A percentile compares a stretch with the other conserved stretches of the same genome.
Evolutionary conservation across 1,284 basidiomycete genomes (phyloP).

Genomic region (Pterula multifida): DNA sequence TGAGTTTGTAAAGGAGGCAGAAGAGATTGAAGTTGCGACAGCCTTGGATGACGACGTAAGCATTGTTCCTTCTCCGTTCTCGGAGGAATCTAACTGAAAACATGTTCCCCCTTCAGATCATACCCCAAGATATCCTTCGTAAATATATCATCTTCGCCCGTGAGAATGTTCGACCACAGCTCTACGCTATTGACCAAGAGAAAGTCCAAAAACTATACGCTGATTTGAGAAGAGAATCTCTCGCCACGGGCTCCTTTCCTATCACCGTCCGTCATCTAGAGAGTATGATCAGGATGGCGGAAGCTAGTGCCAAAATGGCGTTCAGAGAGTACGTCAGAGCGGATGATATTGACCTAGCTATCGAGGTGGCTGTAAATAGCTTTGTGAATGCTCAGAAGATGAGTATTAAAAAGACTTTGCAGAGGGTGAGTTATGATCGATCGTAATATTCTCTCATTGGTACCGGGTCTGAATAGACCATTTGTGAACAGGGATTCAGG

Average conservation of each 20-base stretch:
- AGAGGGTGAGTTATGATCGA: slow-evolving; percentile 56
- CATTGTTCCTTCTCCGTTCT: slow-evolving; percentile 8
- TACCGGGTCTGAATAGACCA: background rate
- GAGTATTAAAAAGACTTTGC: slow-evolving; percentile 95
- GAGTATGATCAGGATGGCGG: slow-evolving; percentile 98
- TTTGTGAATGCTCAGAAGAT: slow-evolving; percentile 97
- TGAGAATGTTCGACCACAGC: slow-evolving; percentile 84
- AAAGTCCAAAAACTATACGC: slow-evolving; percentile 91
- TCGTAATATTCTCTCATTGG: background rate
- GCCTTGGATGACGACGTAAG: slow-evolving; percentile 85
- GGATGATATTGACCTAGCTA: slow-evolving; percentile 96
- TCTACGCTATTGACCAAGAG: slow-evolving; percentile 93
- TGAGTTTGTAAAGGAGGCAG: slow-evolving; percentile 72
- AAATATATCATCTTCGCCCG: slow-evolving; percentile 99
- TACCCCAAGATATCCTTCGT: slow-evolving; percentile 92
- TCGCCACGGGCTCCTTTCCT: slow-evolving; percentile 94
- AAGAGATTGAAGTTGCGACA: slow-evolving; percentile 86
- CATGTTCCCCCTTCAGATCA: slow-evolving; percentile 46
- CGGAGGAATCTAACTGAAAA: slow-evolving; percentile 4
- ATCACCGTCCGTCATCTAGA: slow-evolving; percentile 98
- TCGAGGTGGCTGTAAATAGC: slow-evolving; percentile 88
- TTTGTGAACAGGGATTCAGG: slow-evolving; percentile 68
- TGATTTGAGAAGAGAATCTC: slow-evolving; percentile 92
- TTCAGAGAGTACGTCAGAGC: slow-evolving; percentile 90
- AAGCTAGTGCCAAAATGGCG: slow-evolving; percentile 98